phyloP scores from a whole-genome alignment of 257 asterid species.

The Echium plantagineum region DNA sequence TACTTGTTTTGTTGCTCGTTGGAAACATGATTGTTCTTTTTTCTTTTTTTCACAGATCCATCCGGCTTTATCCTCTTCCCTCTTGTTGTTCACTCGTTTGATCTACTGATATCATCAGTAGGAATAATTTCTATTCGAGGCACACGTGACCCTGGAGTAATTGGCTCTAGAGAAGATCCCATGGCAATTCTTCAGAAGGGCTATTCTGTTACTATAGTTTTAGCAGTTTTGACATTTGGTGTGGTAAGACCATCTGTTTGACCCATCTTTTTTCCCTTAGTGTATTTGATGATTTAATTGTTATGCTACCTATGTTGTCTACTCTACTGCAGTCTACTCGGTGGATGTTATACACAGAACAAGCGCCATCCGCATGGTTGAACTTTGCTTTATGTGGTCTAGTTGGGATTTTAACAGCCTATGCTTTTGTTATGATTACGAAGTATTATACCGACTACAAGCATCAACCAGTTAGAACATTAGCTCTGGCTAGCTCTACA shows the following conservation, averaged over 20 bases:
- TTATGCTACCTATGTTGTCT: not conserved
- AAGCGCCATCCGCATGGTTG: constrained; percentile 98
- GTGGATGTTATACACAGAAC: constrained; percentile 96
- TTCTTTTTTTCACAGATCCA: constrained; percentile 55
- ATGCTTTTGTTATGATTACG: constrained; percentile 78
- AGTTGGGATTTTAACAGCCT: constrained; percentile 94
- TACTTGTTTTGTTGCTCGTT: not conserved
- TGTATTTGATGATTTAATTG: constrained; percentile 4
- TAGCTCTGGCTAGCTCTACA: constrained; percentile 87
- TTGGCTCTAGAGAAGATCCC: constrained; percentile 82
- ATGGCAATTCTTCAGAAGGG: constrained; percentile 92
- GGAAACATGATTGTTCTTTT: not conserved
- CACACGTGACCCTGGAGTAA: constrained; percentile 59
- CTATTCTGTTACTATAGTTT: constrained; percentile 71
- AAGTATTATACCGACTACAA: constrained; percentile 94
- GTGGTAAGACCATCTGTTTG: constrained; percentile 35
- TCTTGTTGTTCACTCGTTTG: constrained; percentile 97
- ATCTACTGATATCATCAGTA: constrained; percentile 80
- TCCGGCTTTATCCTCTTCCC: constrained; percentile 97
- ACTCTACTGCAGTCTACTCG: constrained; percentile 74
- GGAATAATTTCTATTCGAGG: constrained; percentile 81
- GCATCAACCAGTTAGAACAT: constrained; percentile 88
- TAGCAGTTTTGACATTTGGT: constrained; percentile 91
- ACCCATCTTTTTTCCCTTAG: constrained; percentile 7
- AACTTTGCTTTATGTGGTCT: constrained; percentile 92